A percentile compares a stretch with the other conserved stretches of the same genome.
These are phyloP conservation scores for Hippophae rhamnoides DNA, from an alignment of 306 rosid species.

Conservation along the genomic window DNA sequence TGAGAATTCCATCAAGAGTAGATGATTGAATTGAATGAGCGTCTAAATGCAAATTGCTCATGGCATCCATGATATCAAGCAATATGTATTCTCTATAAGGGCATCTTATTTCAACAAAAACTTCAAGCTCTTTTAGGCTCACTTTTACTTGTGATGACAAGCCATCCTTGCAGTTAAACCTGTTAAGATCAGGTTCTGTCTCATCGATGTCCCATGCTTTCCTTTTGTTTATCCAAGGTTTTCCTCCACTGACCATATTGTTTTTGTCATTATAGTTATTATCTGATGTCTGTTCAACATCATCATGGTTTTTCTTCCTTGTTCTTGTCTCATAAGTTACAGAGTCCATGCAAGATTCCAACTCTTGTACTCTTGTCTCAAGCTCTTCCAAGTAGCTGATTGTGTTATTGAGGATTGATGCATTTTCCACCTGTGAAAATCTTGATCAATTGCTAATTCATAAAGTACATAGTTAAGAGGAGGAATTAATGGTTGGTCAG, in stretches of 20 bases:
- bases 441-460: background rate
- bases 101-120: slow-evolving; percentile 63
- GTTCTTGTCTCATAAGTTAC: slow-evolving; percentile 34
- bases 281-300: slow-evolving; percentile 56
- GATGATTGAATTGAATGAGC: slow-evolving; percentile 66
- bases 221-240: slow-evolving; percentile 48
- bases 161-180: slow-evolving; percentile 20
- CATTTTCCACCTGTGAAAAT: slow-evolving; percentile 45
- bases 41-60: slow-evolving; percentile 54
- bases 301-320: slow-evolving; percentile 35
- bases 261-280: slow-evolving; percentile 16
- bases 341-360: slow-evolving; percentile 54
- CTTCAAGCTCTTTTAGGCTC: slow-evolving; percentile 46
- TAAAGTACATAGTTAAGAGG: background rate
- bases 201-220: slow-evolving; percentile 50
- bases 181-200: slow-evolving; percentile 24
- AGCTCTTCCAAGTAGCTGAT: slow-evolving; percentile 65
- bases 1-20: slow-evolving; percentile 50
- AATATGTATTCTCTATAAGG: slow-evolving; percentile 65
- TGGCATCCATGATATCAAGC: slow-evolving; percentile 64
- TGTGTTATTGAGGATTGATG: slow-evolving; percentile 49
- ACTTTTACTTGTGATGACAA: slow-evolving; percentile 45
- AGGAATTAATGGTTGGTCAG: background rate
- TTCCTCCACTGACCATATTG: slow-evolving; percentile 22
- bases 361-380: slow-evolving; percentile 61